Percentiles rank a stretch among this genome's conserved stretches.
Evolutionary conservation across 106 monocot genomes (phyloP).

Genomic region (Dendrobium catenatum): DNA sequence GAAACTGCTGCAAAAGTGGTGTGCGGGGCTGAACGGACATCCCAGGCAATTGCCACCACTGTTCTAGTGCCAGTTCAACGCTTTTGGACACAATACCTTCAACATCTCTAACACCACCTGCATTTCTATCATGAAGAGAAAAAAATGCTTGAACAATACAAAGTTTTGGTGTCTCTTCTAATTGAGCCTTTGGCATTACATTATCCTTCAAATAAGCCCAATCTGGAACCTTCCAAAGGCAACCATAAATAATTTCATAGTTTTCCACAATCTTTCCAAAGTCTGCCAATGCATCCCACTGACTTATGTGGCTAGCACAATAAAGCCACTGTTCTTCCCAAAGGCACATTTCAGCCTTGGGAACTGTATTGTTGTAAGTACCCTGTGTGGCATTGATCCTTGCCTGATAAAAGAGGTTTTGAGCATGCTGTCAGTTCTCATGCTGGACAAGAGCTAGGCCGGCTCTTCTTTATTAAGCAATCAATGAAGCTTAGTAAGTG

Average conservation of each 20-base stretch:
- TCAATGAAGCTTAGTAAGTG: conserved; percentile 88
- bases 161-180: conserved; percentile 89
- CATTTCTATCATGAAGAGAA: conserved; percentile 76
- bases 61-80: conserved; percentile 15
- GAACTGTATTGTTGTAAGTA: conserved; percentile 88
- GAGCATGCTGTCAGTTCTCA: conserved; percentile 94
- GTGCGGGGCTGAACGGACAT: conserved; percentile 74
- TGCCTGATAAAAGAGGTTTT: conserved; percentile 89
- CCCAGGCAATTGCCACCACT: conserved; percentile 98
- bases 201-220: conserved; percentile 90
- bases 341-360: conserved; percentile 96
- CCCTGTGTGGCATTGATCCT: conserved; percentile 99
- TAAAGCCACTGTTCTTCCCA: conserved; percentile 96
- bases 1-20: conserved; percentile 50
- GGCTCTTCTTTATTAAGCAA: conserved; percentile 93
- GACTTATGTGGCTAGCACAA: conserved; percentile 86
- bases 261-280: conserved; percentile 95
- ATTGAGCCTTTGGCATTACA: conserved; percentile 78
- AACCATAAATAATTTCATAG: conserved; percentile 88
- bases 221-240: conserved; percentile 92
- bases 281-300: conserved; percentile 86
- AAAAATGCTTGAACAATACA: conserved; percentile 1
- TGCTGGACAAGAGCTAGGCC: conserved; percentile 95
- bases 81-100: conserved; percentile 85
- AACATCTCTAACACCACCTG: conserved; percentile 72